These are phyloP conservation scores for Suillus americanus DNA, from an alignment of 768 basidiomycete genomes.

Conservation along the genomic window DNA sequence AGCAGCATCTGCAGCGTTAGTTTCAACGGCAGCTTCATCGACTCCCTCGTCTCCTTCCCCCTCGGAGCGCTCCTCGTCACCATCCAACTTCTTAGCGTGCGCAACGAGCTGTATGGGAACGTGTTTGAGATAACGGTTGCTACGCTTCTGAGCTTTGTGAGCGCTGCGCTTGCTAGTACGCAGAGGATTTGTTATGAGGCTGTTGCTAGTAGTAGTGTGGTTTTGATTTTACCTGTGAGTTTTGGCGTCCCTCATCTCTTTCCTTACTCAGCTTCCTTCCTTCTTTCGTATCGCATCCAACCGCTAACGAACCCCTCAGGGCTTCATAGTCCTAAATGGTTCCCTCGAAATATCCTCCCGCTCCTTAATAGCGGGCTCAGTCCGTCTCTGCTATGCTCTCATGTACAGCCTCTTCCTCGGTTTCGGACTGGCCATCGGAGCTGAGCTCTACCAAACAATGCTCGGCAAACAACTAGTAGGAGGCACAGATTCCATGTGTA, in stretches of 20 bases:
- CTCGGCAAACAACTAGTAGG: conserved; percentile 46
- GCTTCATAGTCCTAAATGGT: conserved; percentile 70
- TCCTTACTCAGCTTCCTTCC: not conserved
- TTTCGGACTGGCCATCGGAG: conserved; percentile 82
- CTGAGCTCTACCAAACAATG: conserved; percentile 62
- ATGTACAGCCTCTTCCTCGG: conserved; percentile 78
- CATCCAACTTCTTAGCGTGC: conserved; percentile 68
- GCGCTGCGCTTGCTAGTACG: conserved; percentile 71
- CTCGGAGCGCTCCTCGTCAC: conserved; percentile 73
- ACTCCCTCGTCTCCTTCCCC: conserved; percentile 69
- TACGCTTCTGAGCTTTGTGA: conserved; percentile 74
- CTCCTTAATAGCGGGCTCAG: conserved; percentile 82
- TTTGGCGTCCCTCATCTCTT: not conserved
- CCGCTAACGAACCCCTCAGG: conserved; percentile 25
- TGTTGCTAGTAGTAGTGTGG: conserved; percentile 72
- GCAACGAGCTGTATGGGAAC: conserved; percentile 78
- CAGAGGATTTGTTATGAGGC: conserved; percentile 80
- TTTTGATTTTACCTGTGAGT: conserved; percentile 75
- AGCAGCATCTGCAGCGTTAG: conserved; percentile 70
- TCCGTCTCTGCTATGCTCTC: conserved; percentile 76
- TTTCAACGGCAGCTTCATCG: conserved; percentile 77
- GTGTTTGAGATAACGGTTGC: conserved; percentile 85
- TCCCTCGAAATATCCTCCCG: conserved; percentile 78
- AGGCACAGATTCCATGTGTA: conserved; percentile 61
- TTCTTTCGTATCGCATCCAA: not conserved